These are phyloP conservation scores for Zymoseptoria passerinii DNA, from an alignment of 2,329 filamentous ascomycete genomes.

Conservation along the genomic window DNA sequence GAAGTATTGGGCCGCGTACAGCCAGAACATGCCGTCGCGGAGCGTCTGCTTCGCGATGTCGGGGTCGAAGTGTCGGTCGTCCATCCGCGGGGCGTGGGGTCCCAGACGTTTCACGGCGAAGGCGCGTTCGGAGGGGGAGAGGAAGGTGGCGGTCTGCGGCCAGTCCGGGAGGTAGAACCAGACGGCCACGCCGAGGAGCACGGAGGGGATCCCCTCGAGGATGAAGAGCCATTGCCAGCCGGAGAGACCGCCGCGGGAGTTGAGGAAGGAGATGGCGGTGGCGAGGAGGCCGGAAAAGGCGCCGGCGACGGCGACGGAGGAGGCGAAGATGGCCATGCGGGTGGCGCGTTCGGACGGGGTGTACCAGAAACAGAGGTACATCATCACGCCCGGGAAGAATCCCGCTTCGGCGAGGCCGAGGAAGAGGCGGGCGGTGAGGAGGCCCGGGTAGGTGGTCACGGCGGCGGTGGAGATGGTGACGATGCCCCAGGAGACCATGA, in stretches of 20 bases:
- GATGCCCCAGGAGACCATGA: slow-evolving; percentile 59
- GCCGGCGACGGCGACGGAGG: slow-evolving; percentile 64
- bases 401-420: slow-evolving; percentile 49
- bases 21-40: slow-evolving; percentile 39
- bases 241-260: slow-evolving; percentile 22
- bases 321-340: slow-evolving; percentile 66
- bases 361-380: slow-evolving; percentile 57
- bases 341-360: slow-evolving; percentile 62
- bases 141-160: slow-evolving; percentile 48
- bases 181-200: slow-evolving; percentile 35
- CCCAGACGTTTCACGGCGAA: slow-evolving; percentile 36
- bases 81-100: slow-evolving; percentile 8
- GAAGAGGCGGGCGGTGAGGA: slow-evolving; percentile 62
- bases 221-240: slow-evolving; percentile 24
- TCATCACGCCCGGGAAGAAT: slow-evolving; percentile 63
- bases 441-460: slow-evolving; percentile 52
- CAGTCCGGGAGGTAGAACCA: slow-evolving; percentile 51
- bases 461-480: slow-evolving; percentile 54
- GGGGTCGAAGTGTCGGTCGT: slow-evolving; percentile 23
- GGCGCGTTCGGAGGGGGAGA: slow-evolving; percentile 38
- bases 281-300: slow-evolving; percentile 55
- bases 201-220: slow-evolving; percentile 21
- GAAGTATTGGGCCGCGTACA: slow-evolving; percentile 29
- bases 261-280: slow-evolving; percentile 31
- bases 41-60: slow-evolving; percentile 37